Evolutionary conservation across 768 basidiomycete genomes (phyloP).

Genomic region (Kwoniella shandongensis): DNA sequence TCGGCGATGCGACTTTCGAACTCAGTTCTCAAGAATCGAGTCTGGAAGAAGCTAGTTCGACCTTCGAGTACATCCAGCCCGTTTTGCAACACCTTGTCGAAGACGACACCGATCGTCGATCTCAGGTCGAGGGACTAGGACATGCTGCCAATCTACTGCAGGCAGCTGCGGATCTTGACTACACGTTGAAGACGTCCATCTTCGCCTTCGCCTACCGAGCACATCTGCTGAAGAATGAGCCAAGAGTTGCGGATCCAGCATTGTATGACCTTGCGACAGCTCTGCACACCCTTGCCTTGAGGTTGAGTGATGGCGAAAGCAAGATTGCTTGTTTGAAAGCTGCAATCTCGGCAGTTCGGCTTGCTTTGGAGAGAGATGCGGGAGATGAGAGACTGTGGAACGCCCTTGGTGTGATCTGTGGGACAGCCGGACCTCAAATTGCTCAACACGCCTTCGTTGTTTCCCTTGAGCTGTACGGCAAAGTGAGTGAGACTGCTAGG

Average conservation of each 20-base stretch:
- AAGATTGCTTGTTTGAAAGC: conserved; percentile 37
- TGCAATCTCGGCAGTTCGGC: conserved; percentile 58
- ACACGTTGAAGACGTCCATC: conserved; percentile 39
- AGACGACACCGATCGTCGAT: conserved; percentile 66
- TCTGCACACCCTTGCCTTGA: conserved; percentile 37
- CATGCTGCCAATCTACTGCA: conserved; percentile 32
- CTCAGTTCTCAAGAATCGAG: conserved; percentile 63
- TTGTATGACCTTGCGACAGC: conserved; percentile 50
- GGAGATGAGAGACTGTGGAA: conserved; percentile 76
- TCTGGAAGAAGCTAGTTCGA: conserved; percentile 40
- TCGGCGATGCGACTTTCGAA: conserved; percentile 72
- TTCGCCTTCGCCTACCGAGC: conserved; percentile 52
- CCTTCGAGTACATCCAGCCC: conserved; percentile 28
- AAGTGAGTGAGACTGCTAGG: conserved; percentile 59
- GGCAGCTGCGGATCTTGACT: conserved; percentile 20
- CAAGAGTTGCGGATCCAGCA: conserved; percentile 40
- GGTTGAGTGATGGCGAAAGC: conserved; percentile 13
- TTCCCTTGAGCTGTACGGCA: conserved; percentile 78
- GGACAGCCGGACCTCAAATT: conserved; percentile 65
- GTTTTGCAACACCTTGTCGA: conserved; percentile 60
- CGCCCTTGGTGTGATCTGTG: conserved; percentile 72
- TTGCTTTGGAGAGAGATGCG: conserved; percentile 72
- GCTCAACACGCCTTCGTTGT: conserved; percentile 91
- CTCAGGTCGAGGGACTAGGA: conserved; percentile 67
- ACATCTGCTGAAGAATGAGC: conserved; percentile 49